Conservation (phyloP, 495 filamentous ascomycete genomes). For the Tuber borchii region DNA sequence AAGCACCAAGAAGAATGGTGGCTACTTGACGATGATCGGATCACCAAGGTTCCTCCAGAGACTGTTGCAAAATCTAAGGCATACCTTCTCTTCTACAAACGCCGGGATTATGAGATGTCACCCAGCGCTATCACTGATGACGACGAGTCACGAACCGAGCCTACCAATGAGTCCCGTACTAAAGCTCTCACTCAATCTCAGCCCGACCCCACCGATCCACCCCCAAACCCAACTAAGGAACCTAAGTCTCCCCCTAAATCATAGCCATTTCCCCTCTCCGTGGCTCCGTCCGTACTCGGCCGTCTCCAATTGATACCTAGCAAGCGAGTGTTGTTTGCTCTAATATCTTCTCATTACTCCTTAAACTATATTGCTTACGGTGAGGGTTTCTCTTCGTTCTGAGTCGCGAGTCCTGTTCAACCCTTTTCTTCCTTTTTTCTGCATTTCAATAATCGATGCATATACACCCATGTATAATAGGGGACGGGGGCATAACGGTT, state of each 20-base stretch:
- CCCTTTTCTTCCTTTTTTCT: neutral
- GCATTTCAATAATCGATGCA: constrained; percentile 1
- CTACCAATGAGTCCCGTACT: neutral
- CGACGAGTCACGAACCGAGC: neutral
- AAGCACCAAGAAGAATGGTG: constrained; percentile 39
- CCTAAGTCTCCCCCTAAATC: neutral
- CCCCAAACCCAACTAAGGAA: neutral
- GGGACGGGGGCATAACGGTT: neutral
- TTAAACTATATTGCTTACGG: neutral
- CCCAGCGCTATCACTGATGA: neutral
- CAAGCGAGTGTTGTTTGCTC: neutral
- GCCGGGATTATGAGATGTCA: constrained; percentile 11
- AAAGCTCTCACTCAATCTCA: neutral
- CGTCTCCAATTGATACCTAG: neutral
- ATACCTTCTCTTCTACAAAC: constrained; percentile 38
- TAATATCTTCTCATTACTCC: neutral
- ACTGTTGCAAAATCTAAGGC: constrained; percentile 34
- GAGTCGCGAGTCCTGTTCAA: neutral
- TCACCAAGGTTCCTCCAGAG: constrained; percentile 30
- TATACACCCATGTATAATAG: neutral
- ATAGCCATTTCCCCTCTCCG: neutral
- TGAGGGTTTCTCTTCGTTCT: neutral
- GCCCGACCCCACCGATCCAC: neutral
- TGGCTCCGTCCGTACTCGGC: neutral
- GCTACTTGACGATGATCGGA: constrained; percentile 36